Evolutionary conservation across 345 rosid genomes (phyloP).

Genomic region (Hibiscus trionum): DNA sequence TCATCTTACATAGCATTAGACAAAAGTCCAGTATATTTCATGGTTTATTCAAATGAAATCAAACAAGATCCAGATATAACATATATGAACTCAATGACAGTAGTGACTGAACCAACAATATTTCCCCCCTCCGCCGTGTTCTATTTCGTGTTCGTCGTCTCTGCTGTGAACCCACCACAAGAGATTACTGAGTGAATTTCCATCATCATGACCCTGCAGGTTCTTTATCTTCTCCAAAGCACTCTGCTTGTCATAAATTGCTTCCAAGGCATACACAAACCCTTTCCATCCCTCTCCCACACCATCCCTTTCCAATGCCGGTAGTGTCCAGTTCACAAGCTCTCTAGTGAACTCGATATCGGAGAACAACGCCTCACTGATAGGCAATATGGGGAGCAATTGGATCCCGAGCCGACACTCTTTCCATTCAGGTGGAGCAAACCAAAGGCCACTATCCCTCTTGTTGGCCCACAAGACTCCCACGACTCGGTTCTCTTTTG

Average conservation of each 20-base stretch:
- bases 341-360: constrained; percentile 45
- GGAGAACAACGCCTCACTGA: constrained; percentile 66
- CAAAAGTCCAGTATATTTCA: too few relatives aligned
- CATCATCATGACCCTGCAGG: constrained; percentile 61
- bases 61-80: too few relatives aligned
- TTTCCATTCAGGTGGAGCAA: constrained; percentile 71
- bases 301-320: constrained; percentile 58
- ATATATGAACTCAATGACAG: neutral
- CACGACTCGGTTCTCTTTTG: constrained; percentile 65
- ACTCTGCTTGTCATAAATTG: constrained; percentile 46
- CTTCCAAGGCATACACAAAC: constrained; percentile 75
- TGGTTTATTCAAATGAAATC: too few relatives aligned
- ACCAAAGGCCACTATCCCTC: constrained; percentile 92
- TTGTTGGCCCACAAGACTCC: constrained; percentile 89
- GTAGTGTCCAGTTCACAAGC: constrained; percentile 79
- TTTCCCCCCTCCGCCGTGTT: constrained; percentile 41
- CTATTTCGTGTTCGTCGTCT: constrained; percentile 28
- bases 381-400: constrained; percentile 61
- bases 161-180: constrained; percentile 93
- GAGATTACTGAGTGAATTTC: constrained; percentile 71
- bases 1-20: too few relatives aligned
- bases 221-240: constrained; percentile 54
- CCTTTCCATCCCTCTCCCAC: constrained; percentile 99
- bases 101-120: constrained; percentile 72
- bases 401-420: constrained; percentile 93